Percentiles rank a stretch among this genome's conserved stretches.
Evolutionary conservation across 139 green algal species (phyloP).

Genomic region (Micractinium sp.): DNA sequence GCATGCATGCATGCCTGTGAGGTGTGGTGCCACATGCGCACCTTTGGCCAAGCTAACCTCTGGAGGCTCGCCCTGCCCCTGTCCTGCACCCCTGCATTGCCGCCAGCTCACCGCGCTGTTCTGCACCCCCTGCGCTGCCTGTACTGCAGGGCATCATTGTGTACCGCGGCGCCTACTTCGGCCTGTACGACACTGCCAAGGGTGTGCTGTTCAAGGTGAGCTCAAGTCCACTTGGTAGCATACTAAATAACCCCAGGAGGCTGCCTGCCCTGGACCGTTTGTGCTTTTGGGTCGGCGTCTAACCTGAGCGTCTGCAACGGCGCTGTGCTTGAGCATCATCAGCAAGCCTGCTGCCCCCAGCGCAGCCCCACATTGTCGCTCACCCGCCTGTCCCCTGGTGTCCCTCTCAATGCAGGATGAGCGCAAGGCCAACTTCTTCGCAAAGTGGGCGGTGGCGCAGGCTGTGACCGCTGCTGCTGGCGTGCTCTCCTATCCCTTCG

Average conservation of each 20-base stretch:
- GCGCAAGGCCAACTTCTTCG: conserved; percentile 60
- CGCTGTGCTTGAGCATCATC: no score
- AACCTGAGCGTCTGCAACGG: no score
- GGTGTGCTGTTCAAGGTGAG: conserved; percentile 77
- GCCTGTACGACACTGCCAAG: conserved; percentile 98
- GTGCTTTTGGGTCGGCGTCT: no score
- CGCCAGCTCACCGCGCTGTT: neutral
- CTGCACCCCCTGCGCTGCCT: neutral
- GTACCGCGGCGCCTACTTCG: conserved; percentile 99
- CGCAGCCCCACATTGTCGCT: neutral
- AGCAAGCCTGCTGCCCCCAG: no score
- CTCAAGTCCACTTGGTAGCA: no score
- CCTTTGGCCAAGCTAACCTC: neutral
- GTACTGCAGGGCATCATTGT: conserved; percentile 94
- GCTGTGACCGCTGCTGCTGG: conserved; percentile 82
- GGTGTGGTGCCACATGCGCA: no score
- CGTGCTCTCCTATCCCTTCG: conserved; percentile 97
- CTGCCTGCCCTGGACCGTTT: no score
- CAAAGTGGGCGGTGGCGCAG: conserved; percentile 90
- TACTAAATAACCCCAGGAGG: no score
- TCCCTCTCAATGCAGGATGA: neutral
- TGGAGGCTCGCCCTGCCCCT: neutral
- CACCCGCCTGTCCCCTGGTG: neutral
- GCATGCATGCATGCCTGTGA: no score
- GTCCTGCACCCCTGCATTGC: neutral